Percentiles rank a stretch among this genome's conserved stretches.
These are phyloP conservation scores for Clarireedia homoeocarpa DNA, from an alignment of 2,329 filamentous ascomycete species.

Conservation along the genomic window DNA sequence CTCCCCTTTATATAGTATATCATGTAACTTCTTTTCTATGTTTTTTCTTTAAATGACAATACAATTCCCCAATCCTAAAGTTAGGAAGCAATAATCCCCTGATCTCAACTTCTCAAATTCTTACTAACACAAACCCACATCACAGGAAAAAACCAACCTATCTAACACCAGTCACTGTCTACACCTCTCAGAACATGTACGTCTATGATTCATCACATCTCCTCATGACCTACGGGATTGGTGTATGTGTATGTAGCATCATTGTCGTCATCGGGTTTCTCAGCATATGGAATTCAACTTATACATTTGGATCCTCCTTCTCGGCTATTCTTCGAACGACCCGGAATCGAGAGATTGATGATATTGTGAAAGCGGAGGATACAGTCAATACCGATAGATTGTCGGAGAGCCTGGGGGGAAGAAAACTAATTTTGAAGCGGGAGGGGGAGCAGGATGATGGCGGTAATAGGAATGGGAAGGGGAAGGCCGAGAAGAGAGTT, in stretches of 20 bases:
- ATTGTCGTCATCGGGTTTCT: not conserved
- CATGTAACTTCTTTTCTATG: no score
- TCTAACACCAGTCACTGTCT: not conserved
- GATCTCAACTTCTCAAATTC: not conserved
- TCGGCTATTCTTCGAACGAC: conserved; percentile 1
- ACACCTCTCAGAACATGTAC: not conserved
- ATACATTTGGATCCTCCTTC: not conserved
- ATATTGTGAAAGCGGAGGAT: not conserved
- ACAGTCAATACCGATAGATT: not conserved
- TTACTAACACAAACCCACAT: not conserved
- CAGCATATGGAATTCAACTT: not conserved
- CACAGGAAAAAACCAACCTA: not conserved
- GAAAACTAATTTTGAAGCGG: not conserved
- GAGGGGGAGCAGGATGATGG: no score
- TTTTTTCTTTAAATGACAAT: no score
- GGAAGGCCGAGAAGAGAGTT: no score
- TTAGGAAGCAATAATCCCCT: not conserved
- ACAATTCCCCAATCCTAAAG: not conserved
- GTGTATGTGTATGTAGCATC: not conserved
- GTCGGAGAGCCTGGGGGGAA: not conserved
- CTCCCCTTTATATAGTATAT: no score
- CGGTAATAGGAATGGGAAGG: no score
- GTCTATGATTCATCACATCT: not conserved
- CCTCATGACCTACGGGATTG: not conserved
- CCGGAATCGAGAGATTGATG: not conserved